Evolutionary conservation across 73 alveolate genomes (phyloP).

Genomic region (Tetrahymena elliotti): DNA sequence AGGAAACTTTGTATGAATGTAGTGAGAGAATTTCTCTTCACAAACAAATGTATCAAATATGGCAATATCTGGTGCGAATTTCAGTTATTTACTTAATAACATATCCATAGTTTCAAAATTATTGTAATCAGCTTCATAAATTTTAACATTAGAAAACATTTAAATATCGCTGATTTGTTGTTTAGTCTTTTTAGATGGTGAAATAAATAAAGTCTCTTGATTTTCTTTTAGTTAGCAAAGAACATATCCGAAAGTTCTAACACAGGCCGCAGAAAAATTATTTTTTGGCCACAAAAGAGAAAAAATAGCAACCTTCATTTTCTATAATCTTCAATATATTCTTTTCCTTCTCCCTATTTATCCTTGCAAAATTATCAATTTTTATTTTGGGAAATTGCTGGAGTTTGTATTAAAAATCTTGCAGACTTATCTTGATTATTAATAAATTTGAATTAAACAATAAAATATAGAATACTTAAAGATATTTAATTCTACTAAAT

Average conservation of each 20-base stretch:
- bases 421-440: neutral
- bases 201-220: neutral
- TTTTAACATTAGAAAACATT: neutral
- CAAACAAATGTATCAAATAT: conserved; percentile 31
- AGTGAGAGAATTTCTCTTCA: conserved; percentile 26
- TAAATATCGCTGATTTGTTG: neutral
- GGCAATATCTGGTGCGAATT: neutral
- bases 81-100: neutral
- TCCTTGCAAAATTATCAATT: too few relatives aligned
- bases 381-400: neutral
- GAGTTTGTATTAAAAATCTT: too few relatives aligned
- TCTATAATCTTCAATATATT: neutral
- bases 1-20: conserved; percentile 23
- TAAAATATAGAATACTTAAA: too few relatives aligned
- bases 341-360: neutral
- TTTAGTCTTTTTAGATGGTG: neutral
- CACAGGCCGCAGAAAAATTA: neutral
- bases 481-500: neutral
- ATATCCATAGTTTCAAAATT: neutral
- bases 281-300: neutral
- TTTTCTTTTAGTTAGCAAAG: neutral
- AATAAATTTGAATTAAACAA: too few relatives aligned
- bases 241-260: neutral
- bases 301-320: neutral
- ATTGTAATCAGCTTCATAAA: neutral